These are phyloP conservation scores for Hypomyces perniciosus DNA, from an alignment of 2,329 filamentous ascomycete genomes.

Conservation along the genomic window DNA sequence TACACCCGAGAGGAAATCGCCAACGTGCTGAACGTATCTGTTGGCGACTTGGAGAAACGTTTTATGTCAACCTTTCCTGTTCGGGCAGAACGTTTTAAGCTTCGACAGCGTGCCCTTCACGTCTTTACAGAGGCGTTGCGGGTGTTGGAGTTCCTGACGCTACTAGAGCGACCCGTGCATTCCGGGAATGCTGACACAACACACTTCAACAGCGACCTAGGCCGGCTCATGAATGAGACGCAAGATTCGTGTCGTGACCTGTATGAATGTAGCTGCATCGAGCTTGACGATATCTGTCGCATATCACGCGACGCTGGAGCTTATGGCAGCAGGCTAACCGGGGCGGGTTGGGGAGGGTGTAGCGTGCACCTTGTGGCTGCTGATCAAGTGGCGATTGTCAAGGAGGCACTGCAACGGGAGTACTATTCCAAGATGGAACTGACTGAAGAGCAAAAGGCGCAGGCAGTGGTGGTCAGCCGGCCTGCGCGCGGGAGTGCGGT, in stretches of 20 bases:
- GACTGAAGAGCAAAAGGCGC: constrained; percentile 65
- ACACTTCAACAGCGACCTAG: constrained; percentile 62
- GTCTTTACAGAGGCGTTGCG: constrained; percentile 86
- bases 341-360: constrained; percentile 95
- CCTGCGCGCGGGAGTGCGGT: constrained; percentile 69
- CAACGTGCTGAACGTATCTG: constrained; percentile 59
- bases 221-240: constrained; percentile 80
- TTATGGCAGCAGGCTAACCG: constrained; percentile 80
- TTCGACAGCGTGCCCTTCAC: constrained; percentile 82
- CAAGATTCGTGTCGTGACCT: constrained; percentile 80
- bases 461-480: constrained; percentile 82
- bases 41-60: constrained; percentile 64
- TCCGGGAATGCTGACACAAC: constrained; percentile 45
- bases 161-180: constrained; percentile 54
- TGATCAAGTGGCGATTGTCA: constrained; percentile 73
- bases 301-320: constrained; percentile 74
- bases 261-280: constrained; percentile 88
- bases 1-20: constrained; percentile 88
- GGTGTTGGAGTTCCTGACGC: constrained; percentile 73
- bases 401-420: constrained; percentile 67
- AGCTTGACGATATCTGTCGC: constrained; percentile 82
- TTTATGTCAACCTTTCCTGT: constrained; percentile 89
- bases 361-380: constrained; percentile 87
- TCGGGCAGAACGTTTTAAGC: constrained; percentile 77
- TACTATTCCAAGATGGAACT: constrained; percentile 69